Evolutionary conservation across 495 filamentous ascomycete genomes (phyloP), one percentile per base, ranked within the genome.

Genomic region (Lichina pygmaea): DNA sequence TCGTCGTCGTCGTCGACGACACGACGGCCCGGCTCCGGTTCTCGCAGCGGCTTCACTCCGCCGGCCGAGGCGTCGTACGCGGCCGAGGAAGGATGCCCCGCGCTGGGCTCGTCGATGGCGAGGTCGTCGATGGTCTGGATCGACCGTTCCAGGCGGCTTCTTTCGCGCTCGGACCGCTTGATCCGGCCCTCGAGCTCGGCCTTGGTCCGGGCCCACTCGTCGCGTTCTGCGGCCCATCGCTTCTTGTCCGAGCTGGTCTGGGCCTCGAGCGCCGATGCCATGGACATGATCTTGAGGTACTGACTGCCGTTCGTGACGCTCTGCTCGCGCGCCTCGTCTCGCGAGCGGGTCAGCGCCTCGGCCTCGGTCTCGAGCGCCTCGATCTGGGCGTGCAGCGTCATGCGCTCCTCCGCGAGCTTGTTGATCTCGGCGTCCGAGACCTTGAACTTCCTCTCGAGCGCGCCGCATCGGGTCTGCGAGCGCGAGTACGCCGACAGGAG

Each of bases 371-470:
- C 60, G n/a, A 66, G 48, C 7, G 48, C 51, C 9, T 55, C 47
- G 32, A 65, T 53, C 46, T 66, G 59, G 10, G 52, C 42, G 32
- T 59, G 57, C 30, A 68, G 43, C 16, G 57, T 58, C 38, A 60
- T 51, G 42, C 57, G 60, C 48, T 65, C 60, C 47, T 64, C 58
- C 7, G 61, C 59, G 10, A 68, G 56, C 33, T 48, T 60, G 49
- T 63, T 66, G 49, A 68, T 60, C 49, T 66, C 64, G 6, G 54
- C 53, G 43, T 66, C 63, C 7, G 59, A 60, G n/a, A 62, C 63
- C 13, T 55, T 52, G 33, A 60, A 62, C 47, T 68, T 66, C 48
- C 61, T 64, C 46, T 66, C 65, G 3, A 68, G 55, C 0, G 64
- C 55, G 45, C 53, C 58, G 38, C 54, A 60, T 45, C 65, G 62